Conservation (phyloP, 192 early-diverging fungal species). For the Coemansia sp. region DNA sequence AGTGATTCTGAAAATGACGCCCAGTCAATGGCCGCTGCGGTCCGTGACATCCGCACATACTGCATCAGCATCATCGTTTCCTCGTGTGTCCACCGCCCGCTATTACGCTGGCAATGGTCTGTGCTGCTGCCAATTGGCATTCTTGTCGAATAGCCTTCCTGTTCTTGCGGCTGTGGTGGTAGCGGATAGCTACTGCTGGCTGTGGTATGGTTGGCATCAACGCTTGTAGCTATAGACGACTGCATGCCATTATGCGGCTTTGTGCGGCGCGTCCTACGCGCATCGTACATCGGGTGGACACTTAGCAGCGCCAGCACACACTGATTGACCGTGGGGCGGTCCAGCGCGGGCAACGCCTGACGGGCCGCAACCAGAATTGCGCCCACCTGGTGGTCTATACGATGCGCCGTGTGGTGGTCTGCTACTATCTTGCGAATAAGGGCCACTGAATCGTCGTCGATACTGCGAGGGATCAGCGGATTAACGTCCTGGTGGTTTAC, state of each 20-base stretch:
- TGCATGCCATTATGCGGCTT: background rate
- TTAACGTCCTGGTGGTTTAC: conserved; percentile 7
- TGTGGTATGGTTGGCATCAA: no score
- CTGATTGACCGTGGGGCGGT: conserved; percentile 6
- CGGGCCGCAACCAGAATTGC: conserved; percentile 17
- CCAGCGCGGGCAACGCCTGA: conserved; percentile 2
- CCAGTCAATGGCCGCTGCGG: conserved; percentile 25
- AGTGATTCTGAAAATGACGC: conserved; percentile 22
- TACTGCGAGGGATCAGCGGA: conserved; percentile 8
- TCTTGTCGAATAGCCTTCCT: background rate
- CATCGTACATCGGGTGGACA: conserved; percentile 19
- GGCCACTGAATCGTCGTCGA: conserved; percentile 12
- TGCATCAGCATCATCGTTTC: conserved; percentile 22
- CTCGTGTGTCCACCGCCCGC: conserved; percentile 21
- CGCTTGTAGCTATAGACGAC: background rate
- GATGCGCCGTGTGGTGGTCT: background rate
- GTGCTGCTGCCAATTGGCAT: background rate
- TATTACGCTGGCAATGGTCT: conserved; percentile 3
- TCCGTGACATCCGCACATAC: conserved; percentile 16
- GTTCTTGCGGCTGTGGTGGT: background rate
- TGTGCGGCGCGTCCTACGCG: conserved; percentile 11
- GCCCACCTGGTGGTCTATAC: conserved; percentile 1
- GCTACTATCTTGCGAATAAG: conserved; percentile 7
- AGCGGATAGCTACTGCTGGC: background rate
- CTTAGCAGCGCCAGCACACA: conserved; percentile 29